A percentile compares a stretch with the other conserved stretches of the same genome.
These are phyloP conservation scores for Alternaria tenuissima DNA, from an alignment of 2,329 filamentous ascomycete genomes.

Conservation along the genomic window DNA sequence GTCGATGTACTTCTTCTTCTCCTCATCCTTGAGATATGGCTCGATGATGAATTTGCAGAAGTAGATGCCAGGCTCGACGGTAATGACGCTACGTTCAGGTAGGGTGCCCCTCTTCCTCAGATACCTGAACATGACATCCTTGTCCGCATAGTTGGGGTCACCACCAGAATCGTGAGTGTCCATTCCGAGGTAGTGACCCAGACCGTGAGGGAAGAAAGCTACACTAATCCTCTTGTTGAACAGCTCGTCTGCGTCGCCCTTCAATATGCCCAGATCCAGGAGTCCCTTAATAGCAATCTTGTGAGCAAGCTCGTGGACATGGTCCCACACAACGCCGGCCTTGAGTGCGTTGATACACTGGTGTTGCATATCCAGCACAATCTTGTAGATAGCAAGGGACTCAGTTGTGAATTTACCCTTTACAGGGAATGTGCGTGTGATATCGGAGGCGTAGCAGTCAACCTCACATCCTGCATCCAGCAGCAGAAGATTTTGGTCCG, in stretches of 20 bases:
- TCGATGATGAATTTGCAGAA: constrained; percentile 78
- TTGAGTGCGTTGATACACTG: constrained; percentile 77
- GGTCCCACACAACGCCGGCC: constrained; percentile 79
- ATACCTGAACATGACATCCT: constrained; percentile 86
- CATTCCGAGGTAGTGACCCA: constrained; percentile 62
- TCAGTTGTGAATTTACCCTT: constrained; percentile 61
- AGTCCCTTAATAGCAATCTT: constrained; percentile 83
- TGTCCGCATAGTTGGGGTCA: constrained; percentile 66
- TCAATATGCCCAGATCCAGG: constrained; percentile 76
- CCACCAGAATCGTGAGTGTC: constrained; percentile 62
- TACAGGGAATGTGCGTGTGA: constrained; percentile 89
- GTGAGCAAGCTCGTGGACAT: constrained; percentile 82
- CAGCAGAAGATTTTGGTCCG: constrained; percentile 78
- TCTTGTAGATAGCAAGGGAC: constrained; percentile 70
- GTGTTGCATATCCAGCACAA: constrained; percentile 87
- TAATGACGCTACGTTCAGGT: constrained; percentile 83
- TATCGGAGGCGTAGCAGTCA: constrained; percentile 62
- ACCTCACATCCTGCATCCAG: constrained; percentile 78
- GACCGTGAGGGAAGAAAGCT: constrained; percentile 61
- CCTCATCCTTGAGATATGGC: constrained; percentile 69
- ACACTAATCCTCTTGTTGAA: constrained; percentile 56
- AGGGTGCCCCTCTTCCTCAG: constrained; percentile 78
- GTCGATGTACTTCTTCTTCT: constrained; percentile 72
- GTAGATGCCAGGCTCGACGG: constrained; percentile 91
- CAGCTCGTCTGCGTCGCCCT: constrained; percentile 61